A percentile compares a stretch with the other conserved stretches of the same genome.
These are phyloP conservation scores for Apiotrichum gamsii DNA, from an alignment of 1,284 basidiomycete species.

Conservation along the genomic window DNA sequence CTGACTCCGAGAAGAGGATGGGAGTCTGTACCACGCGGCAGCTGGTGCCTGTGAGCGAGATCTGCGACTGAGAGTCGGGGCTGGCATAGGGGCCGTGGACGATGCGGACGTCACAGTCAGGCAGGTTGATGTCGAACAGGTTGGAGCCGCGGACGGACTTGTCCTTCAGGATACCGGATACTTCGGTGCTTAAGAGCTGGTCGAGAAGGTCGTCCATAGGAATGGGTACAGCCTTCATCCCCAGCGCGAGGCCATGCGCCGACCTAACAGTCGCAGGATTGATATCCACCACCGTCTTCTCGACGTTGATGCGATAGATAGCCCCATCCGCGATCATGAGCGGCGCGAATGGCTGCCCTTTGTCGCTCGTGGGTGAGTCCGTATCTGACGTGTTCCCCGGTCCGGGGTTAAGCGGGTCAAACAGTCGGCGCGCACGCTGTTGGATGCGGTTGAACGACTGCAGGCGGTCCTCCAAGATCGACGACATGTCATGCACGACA, in stretches of 20 bases:
- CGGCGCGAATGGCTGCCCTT: neutral
- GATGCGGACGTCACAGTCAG: slow-evolving; percentile 8
- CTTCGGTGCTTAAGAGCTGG: slow-evolving; percentile 8
- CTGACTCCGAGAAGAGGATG: neutral
- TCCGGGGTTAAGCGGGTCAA: neutral
- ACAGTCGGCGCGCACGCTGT: slow-evolving; percentile 5
- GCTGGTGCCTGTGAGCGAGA: neutral
- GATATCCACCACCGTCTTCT: slow-evolving; percentile 9
- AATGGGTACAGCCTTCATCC: neutral
- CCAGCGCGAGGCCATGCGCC: neutral
- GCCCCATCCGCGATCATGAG: slow-evolving; percentile 10
- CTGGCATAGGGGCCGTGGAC: slow-evolving; percentile 4
- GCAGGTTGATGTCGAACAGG: slow-evolving; percentile 10
- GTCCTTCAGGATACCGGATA: slow-evolving; percentile 6
- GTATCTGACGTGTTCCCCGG: too few species aligned
- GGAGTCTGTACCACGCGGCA: slow-evolving; percentile 7
- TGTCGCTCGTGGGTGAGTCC: neutral
- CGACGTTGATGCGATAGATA: slow-evolving; percentile 8
- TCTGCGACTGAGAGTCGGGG: slow-evolving; percentile 2
- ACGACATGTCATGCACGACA: slow-evolving; percentile 2
- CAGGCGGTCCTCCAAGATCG: slow-evolving; percentile 8
- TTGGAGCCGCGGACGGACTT: neutral
- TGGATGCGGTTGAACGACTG: slow-evolving; percentile 10
- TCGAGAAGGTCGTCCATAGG: slow-evolving; percentile 8
- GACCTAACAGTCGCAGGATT: slow-evolving; percentile 7